Base-by-base conservation (phyloP, 1,139 yeast species). In the Hemisphaericaspora subhashii region DNA sequence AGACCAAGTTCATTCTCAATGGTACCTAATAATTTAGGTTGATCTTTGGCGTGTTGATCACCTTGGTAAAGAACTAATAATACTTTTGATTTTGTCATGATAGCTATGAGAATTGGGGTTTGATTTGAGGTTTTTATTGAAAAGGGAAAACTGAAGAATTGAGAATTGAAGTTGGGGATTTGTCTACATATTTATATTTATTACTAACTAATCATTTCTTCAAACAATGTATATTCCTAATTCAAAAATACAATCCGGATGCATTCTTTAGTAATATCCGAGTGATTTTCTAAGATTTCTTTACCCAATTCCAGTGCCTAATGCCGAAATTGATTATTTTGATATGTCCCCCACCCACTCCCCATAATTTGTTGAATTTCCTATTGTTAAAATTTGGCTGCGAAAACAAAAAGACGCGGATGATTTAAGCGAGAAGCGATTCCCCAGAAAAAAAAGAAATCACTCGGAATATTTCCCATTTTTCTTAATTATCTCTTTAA, bases 1-100 rank as follows among this genome's bases (percentile, higher is more conserved):
- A 85, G 66, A 6, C 94, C 94, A 42, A 86, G 74, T 53, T 85
- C 90, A 58, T 84, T 84, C 62, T 85, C 92, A 46, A 80, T 73
- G 45, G 85, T 74, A 18, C 95, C 95, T 43, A 82, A 70, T 43
- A 86, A 73, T 46, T 70, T 70, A 37, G 76, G 67, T 55, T 81
- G 84, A 50, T 83, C 78, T 36, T 57, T 48, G 42, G 89, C 88
- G 55, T 80, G 85, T 29, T 66, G 55, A 26, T 72, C 72, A 39
- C 81, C 83, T 45, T 62, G 58, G 66, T 80, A 79, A 49, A 79
- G 71, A 36, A 78, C 83, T 43, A 79, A 64, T 50, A 79, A 71
- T 39, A 79, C 75, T 52, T 76, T 75, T 52, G 73, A 47, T 36
- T 45, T 49, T 13, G 50, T 32, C 52, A 49, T 47, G 15, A 25